phyloP scores from a whole-genome alignment of 345 rosid genomes.

The Eucalyptus dawsonii region DNA sequence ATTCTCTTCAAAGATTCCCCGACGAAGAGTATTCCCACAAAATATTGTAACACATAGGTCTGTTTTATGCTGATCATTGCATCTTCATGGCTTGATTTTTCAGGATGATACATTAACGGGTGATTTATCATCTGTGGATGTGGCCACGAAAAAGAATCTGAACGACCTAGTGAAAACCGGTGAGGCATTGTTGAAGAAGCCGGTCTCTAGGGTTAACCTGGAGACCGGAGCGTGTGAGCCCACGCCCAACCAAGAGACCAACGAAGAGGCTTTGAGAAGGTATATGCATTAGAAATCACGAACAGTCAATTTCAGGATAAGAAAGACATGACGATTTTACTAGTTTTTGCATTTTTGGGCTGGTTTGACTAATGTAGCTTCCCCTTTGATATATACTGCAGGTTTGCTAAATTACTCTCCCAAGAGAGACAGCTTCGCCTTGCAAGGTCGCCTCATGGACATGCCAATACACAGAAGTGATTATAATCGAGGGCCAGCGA shows the following conservation, averaged over 20 bases:
- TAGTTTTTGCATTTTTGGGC: background rate
- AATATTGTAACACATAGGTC: background rate
- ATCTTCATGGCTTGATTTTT: background rate
- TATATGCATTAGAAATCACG: background rate
- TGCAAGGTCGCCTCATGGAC: conserved; percentile 18
- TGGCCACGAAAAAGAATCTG: conserved; percentile 48
- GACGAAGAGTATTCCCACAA: background rate
- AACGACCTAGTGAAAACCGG: conserved; percentile 46
- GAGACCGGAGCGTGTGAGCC: conserved; percentile 39
- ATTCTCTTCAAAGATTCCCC: background rate
- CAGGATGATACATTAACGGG: conserved; percentile 63
- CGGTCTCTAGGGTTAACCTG: conserved; percentile 43
- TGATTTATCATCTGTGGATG: conserved; percentile 38
- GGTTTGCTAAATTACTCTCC: conserved; percentile 52
- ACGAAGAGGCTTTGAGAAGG: conserved; percentile 38
- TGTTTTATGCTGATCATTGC: background rate
- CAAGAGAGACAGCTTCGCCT: conserved; percentile 41
- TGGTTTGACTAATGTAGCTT: background rate
- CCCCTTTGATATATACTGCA: background rate
- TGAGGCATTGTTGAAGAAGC: conserved; percentile 41
- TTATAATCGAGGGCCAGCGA: background rate
- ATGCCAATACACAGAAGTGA: background rate
- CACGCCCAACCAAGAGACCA: conserved; percentile 8
- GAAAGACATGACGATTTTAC: background rate
- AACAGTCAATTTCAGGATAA: background rate